phyloP scores from a whole-genome alignment of 1,284 basidiomycete genomes.

The Boletus semigastroideus region DNA sequence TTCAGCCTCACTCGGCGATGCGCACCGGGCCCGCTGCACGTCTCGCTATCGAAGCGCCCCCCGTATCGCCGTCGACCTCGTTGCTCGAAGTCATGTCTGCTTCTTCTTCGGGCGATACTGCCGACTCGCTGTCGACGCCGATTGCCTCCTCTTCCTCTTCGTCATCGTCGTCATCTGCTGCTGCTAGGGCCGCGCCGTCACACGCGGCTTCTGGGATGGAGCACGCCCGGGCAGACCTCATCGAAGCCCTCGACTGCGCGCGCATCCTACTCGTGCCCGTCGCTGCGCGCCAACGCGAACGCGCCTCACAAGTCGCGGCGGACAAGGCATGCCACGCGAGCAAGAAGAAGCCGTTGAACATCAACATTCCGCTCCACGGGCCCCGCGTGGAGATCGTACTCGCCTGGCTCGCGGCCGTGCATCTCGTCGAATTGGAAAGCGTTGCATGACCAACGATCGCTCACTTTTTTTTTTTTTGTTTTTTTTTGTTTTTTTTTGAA shows the following conservation, averaged over 20 bases:
- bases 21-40: constrained; percentile 36
- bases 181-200: constrained; percentile 7
- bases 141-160: constrained; percentile 22
- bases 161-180: background rate
- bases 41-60: constrained; percentile 45
- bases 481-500: too few relatives aligned
- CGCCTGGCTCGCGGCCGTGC: constrained; percentile 77
- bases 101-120: constrained; percentile 24
- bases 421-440: constrained; percentile 66
- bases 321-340: constrained; percentile 45
- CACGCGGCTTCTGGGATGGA: constrained; percentile 15
- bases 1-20: constrained; percentile 53
- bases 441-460: too few relatives aligned
- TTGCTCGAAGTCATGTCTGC: constrained; percentile 24
- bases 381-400: constrained; percentile 79
- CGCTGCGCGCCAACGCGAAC: constrained; percentile 53
- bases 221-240: constrained; percentile 37
- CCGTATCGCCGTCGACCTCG: constrained; percentile 27
- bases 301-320: constrained; percentile 47
- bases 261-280: constrained; percentile 72
- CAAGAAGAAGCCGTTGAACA: constrained; percentile 58
- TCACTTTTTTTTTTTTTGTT: too few relatives aligned
- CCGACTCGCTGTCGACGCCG: constrained; percentile 13
- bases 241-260: constrained; percentile 56
- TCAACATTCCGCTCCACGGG: constrained; percentile 80